Percentiles rank a stretch among this genome's conserved stretches.
phyloP scores from a whole-genome alignment of 2,329 filamentous ascomycete species.

The Aspergillus brasiliensis region DNA sequence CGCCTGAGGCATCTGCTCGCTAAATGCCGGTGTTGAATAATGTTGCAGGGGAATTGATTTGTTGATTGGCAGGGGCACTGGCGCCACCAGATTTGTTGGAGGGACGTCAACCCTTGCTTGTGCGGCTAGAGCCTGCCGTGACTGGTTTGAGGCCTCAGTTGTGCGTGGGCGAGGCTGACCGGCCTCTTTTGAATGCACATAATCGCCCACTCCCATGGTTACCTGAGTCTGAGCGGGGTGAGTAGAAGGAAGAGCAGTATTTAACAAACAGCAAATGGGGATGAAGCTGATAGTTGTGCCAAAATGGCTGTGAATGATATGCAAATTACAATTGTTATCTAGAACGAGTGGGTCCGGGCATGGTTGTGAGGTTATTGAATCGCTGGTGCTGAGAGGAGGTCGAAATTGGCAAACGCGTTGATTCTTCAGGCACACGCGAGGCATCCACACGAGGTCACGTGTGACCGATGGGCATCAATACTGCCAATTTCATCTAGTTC shows the following conservation, averaged over 20 bases:
- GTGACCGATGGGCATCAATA: constrained; percentile 7
- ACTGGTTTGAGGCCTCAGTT: constrained; percentile 26
- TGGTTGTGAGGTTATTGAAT: constrained; percentile 2
- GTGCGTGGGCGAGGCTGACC: constrained; percentile 30
- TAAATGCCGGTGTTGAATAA: constrained; percentile 17
- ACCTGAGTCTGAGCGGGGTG: constrained; percentile 1
- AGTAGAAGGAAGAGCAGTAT: not conserved
- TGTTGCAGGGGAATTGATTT: constrained; percentile 19
- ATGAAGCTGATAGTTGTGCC: not conserved
- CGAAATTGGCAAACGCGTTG: constrained; percentile 10
- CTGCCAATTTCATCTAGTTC: not conserved
- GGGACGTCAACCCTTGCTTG: constrained; percentile 40
- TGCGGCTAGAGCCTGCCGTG: constrained; percentile 37
- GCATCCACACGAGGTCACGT: constrained; percentile 36
- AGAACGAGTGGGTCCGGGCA: constrained; percentile 2
- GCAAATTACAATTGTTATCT: not conserved
- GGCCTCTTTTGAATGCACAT: constrained; percentile 43
- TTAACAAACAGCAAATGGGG: not conserved
- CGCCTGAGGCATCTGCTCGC: constrained; percentile 19
- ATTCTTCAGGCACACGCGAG: constrained; percentile 28
- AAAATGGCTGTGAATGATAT: no score
- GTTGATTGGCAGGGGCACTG: constrained; percentile 19
- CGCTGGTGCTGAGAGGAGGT: not conserved
- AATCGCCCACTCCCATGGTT: constrained; percentile 46
- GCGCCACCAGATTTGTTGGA: constrained; percentile 27